These are phyloP conservation scores for Neurospora sp. DNA, from an alignment of 495 filamentous ascomycete species.

Conservation along the genomic window DNA sequence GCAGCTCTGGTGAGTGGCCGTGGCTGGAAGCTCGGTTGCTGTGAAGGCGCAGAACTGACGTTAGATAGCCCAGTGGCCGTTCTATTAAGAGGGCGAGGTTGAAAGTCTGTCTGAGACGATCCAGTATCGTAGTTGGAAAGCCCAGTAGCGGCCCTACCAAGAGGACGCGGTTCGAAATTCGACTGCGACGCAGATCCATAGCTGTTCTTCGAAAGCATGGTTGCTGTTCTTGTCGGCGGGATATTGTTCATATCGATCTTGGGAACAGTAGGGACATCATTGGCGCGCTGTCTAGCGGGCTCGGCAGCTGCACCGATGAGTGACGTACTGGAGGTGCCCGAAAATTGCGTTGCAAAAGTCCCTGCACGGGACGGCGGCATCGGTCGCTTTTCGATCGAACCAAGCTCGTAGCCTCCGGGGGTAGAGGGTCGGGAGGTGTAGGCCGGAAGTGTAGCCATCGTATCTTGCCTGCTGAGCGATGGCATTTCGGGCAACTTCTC, in stretches of 20 bases:
- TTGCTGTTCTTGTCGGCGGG: conserved; percentile 24
- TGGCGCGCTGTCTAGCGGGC: conserved; percentile 44
- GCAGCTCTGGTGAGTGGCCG: conserved; percentile 34
- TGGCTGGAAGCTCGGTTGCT: background rate
- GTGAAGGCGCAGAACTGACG: background rate
- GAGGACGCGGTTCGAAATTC: background rate
- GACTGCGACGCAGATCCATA: conserved; percentile 38
- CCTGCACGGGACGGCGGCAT: conserved; percentile 23
- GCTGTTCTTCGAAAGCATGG: conserved; percentile 25
- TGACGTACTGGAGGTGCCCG: conserved; percentile 40
- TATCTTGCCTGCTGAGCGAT: conserved; percentile 54
- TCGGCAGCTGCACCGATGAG: conserved; percentile 47
- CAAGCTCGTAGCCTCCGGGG: conserved; percentile 38
- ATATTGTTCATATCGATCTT: conserved; percentile 24
- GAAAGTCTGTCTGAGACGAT: background rate
- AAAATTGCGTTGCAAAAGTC: conserved; percentile 34
- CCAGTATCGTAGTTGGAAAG: background rate
- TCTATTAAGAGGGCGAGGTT: background rate
- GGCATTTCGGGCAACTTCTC: conserved; percentile 52
- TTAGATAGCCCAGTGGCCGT: background rate
- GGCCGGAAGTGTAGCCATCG: conserved; percentile 53
- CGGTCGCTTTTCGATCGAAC: conserved; percentile 35
- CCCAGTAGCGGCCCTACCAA: background rate
- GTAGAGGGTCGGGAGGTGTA: conserved; percentile 50
- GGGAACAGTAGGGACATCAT: conserved; percentile 37